Evolutionary conservation across 768 basidiomycete species (phyloP).

Genomic region (Guyanaporus albipodus): DNA sequence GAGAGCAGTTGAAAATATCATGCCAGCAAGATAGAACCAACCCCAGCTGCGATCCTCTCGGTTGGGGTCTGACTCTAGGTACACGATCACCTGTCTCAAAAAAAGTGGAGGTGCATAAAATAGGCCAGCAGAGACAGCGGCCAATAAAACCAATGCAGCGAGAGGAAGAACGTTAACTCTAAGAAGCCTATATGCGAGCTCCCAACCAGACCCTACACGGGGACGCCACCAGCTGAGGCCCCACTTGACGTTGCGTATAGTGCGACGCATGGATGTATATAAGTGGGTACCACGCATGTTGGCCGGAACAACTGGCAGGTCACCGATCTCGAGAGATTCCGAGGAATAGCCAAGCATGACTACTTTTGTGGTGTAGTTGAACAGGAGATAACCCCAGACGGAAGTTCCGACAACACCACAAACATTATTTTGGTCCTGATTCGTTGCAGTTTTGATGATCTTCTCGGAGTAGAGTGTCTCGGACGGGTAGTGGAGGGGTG

Average conservation of each 20-base stretch:
- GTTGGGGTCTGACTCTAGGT: conserved; percentile 60
- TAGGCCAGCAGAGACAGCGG: conserved; percentile 52
- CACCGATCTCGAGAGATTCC: conserved; percentile 77
- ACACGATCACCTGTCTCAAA: conserved; percentile 53
- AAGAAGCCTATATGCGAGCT: conserved; percentile 56
- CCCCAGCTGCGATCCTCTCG: conserved; percentile 64
- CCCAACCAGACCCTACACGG: conserved; percentile 58
- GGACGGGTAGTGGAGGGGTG: conserved; percentile 69
- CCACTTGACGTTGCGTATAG: conserved; percentile 48
- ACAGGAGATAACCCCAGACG: conserved; percentile 52
- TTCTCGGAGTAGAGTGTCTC: conserved; percentile 73
- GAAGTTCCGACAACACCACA: conserved; percentile 53
- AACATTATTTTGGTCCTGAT: conserved; percentile 69
- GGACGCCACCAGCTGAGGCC: conserved; percentile 57
- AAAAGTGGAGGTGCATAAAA: conserved; percentile 68
- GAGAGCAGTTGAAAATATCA: conserved; percentile 44
- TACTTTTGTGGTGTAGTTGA: conserved; percentile 85
- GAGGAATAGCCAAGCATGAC: conserved; percentile 77
- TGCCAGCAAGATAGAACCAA: conserved; percentile 60
- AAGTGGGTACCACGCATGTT: conserved; percentile 65
- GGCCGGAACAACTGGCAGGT: conserved; percentile 77
- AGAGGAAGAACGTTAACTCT: conserved; percentile 50
- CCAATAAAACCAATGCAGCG: conserved; percentile 43
- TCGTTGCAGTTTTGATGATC: conserved; percentile 54
- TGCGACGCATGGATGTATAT: conserved; percentile 60